A percentile compares a stretch with the other conserved stretches of the same genome.
Evolutionary conservation across 805 yeast genomes (phyloP).

Genomic region (Yarrowia bubula): DNA sequence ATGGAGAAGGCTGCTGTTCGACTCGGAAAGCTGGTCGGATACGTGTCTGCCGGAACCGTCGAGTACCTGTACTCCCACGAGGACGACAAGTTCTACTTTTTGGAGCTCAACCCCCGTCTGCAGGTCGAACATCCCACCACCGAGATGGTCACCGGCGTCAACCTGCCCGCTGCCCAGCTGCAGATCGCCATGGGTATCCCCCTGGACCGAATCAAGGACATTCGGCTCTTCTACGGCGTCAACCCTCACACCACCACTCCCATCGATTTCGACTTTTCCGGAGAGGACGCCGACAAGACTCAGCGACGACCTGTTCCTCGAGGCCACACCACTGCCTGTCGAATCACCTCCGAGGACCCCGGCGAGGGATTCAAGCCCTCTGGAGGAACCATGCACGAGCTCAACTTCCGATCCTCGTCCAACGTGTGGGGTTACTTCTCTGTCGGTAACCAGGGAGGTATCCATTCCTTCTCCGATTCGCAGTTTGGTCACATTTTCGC

Average conservation of each 20-base stretch:
- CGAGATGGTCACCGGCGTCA: slow-evolving; percentile 98
- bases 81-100: slow-evolving; percentile 91
- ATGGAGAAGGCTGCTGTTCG: slow-evolving; percentile 99
- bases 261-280: slow-evolving; percentile 84
- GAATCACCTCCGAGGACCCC: slow-evolving; percentile 98
- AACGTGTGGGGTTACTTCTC: slow-evolving; percentile 99
- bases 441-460: slow-evolving; percentile 92
- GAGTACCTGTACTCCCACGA: slow-evolving; percentile 93
- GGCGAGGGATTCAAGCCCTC: slow-evolving; percentile 99
- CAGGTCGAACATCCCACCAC: slow-evolving; percentile 99
- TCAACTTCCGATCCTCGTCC: slow-evolving; percentile 94
- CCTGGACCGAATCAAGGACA: slow-evolving; percentile 89
- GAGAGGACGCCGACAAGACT: slow-evolving; percentile 64
- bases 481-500: slow-evolving; percentile 99
- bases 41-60: slow-evolving; percentile 98
- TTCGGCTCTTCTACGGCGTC: slow-evolving; percentile 88
- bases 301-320: slow-evolving; percentile 94
- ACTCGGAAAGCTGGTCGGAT: slow-evolving; percentile 94
- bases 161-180: slow-evolving; percentile 96
- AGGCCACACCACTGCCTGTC: slow-evolving; percentile 98
- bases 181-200: slow-evolving; percentile 99
- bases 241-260: slow-evolving; percentile 90
- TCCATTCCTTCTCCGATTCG: slow-evolving; percentile 96
- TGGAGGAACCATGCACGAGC: slow-evolving; percentile 93
- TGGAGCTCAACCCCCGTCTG: slow-evolving; percentile 96